Evolutionary conservation across 2,329 filamentous ascomycete genomes (phyloP), one percentile per base, ranked within the genome.

Genomic region (Trichoderma sp.): DNA sequence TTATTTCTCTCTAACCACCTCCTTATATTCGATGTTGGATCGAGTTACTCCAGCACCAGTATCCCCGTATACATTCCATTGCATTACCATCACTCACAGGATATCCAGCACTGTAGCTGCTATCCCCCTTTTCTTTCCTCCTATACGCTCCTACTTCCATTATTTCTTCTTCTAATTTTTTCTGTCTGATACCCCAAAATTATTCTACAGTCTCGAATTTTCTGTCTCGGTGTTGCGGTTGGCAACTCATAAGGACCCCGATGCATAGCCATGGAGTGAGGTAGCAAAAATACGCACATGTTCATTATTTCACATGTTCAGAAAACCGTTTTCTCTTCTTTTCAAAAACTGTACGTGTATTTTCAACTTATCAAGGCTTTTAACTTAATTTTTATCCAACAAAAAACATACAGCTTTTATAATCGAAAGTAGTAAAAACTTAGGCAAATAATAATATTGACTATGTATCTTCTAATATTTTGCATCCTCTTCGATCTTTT

Each of bases 191-290:
- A 70, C 70, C 70, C 61, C 68, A 26, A 26, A 61, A 32, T 50
- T 61, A 30, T 68, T 68, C 26, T 61, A 57, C n/a, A 62, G 39
- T 63, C 23, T 73, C 30, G 23, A 43, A 55, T 68, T 43, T 39
- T 71, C 68, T 32, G 55, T 34, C 67, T 68, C 39, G 59, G 47
- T 63, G 36, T 67, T 68, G 64, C 32, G 23, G 62, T 53, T 71
- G 61, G n/a, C 43, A 26, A 57, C 34, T 43, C 7, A 26, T 28
- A 55, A 55, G 34, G 20, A 34, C 30, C 39, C n/a, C 59, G 70
- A 71, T 75, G 75, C 76, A 77, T 76, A 68, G 70, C 73, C 72
- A 73, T 59, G 72, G 74, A 75, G 73, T 71, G 77, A 70, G 68
- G 36, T 53, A 70, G 58, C 58, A 43, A 63, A 70, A 74, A 72